A percentile compares a stretch with the other conserved stretches of the same genome.
phyloP scores from a whole-genome alignment of 306 rosid species.

The Malus sieversii region DNA sequence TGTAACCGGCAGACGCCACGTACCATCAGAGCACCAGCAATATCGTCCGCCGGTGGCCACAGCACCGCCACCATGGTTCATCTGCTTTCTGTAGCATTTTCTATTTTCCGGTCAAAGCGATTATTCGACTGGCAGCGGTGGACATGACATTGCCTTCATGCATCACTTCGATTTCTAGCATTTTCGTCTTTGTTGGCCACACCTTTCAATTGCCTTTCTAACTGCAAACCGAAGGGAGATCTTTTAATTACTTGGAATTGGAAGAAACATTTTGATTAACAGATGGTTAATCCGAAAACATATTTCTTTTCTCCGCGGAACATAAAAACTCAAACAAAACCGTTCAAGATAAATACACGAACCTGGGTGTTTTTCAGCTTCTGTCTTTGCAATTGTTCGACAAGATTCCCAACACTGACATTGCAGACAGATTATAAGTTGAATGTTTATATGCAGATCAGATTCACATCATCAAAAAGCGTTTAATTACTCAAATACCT shows the following conservation, averaged over 20 bases:
- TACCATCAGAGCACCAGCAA: background rate
- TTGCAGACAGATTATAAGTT: conserved; percentile 17
- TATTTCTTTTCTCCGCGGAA: background rate
- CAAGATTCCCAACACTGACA: conserved; percentile 61
- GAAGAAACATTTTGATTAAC: background rate
- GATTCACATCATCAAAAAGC: conserved; percentile 4
- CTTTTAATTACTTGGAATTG: background rate
- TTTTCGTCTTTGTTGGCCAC: conserved; percentile 25
- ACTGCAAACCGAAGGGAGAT: conserved; percentile 19
- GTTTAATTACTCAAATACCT: conserved; percentile 43
- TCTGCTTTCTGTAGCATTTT: background rate
- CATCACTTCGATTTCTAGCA: background rate
- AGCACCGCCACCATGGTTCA: background rate
- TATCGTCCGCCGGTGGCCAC: background rate
- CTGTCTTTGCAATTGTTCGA: conserved; percentile 71
- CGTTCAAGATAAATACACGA: background rate
- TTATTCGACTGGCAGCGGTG: background rate
- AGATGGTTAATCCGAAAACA: background rate
- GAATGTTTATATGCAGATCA: conserved; percentile 3
- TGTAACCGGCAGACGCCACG: background rate
- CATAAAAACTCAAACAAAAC: background rate
- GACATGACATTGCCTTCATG: background rate
- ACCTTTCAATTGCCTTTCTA: conserved; percentile 35
- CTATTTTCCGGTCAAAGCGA: background rate
- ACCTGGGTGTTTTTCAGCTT: conserved; percentile 84